phyloP scores from a whole-genome alignment of 805 yeast species.

The Candida dajiaensis region DNA sequence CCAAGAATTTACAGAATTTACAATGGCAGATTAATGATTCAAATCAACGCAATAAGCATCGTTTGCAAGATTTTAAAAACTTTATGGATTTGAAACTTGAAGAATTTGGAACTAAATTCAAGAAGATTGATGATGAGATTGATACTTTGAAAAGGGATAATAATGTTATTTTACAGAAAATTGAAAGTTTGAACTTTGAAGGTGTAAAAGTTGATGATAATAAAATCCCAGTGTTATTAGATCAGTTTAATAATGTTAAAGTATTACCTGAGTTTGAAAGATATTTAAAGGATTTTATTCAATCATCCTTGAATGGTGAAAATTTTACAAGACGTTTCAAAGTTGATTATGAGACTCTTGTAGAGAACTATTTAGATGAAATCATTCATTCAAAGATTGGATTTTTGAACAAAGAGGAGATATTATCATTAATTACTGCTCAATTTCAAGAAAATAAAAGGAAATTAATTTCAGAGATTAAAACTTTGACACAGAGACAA shows the following conservation, averaged over 20 bases:
- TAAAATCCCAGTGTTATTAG: slow-evolving; percentile 17
- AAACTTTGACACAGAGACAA: slow-evolving; percentile 4
- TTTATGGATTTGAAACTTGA: slow-evolving; percentile 17
- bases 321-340: slow-evolving; percentile 5
- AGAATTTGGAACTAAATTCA: slow-evolving; percentile 8
- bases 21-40: slow-evolving; percentile 23
- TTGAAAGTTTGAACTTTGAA: slow-evolving; percentile 10
- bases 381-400: slow-evolving; percentile 14
- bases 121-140: slow-evolving; percentile 8
- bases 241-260: slow-evolving; percentile 12
- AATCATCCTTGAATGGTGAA: slow-evolving; percentile 2
- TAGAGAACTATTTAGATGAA: slow-evolving; percentile 15
- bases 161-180: slow-evolving; percentile 4
- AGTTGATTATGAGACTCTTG: slow-evolving; percentile 11
- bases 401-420: slow-evolving; percentile 19
- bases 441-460: slow-evolving; percentile 21
- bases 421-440: slow-evolving; percentile 12
- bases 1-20: slow-evolving; percentile 15
- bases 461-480: slow-evolving; percentile 18
- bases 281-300: slow-evolving; percentile 11
- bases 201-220: slow-evolving; percentile 1
- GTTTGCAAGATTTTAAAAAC: slow-evolving; percentile 15
- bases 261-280: slow-evolving; percentile 20
- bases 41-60: slow-evolving; percentile 14
- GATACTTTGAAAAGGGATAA: slow-evolving; percentile 2